These are phyloP conservation scores for Kwoniella shandongensis DNA, from an alignment of 768 basidiomycete species.

Conservation along the genomic window DNA sequence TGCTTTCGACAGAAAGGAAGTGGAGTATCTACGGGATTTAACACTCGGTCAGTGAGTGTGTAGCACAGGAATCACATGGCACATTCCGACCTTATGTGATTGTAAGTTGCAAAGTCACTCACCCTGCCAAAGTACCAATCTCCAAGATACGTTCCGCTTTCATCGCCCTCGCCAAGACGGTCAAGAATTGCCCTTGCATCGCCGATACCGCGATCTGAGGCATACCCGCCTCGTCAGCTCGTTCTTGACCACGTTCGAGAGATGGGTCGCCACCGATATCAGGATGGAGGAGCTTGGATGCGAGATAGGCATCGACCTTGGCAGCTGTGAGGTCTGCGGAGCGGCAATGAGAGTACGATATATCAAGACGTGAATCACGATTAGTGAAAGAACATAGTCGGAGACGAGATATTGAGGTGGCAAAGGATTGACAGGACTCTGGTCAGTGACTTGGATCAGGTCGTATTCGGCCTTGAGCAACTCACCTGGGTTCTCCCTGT, in stretches of 20 bases:
- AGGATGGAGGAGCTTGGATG: constrained; percentile 23
- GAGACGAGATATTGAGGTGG: too few species aligned
- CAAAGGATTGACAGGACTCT: too few species aligned
- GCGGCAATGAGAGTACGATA: background rate
- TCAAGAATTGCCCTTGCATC: constrained; percentile 57
- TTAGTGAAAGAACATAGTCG: too few species aligned
- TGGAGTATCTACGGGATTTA: constrained; percentile 48
- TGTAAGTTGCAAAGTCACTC: too few species aligned
- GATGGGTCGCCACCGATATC: constrained; percentile 25
- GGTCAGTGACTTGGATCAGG: too few species aligned
- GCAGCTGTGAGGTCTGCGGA: constrained; percentile 15
- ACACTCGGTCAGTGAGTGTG: too few species aligned
- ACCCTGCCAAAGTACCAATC: constrained; percentile 70
- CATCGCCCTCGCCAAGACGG: constrained; percentile 60
- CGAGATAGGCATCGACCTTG: constrained; percentile 32
- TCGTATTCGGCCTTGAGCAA: too few species aligned
- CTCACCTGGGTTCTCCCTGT: too few species aligned
- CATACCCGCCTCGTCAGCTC: constrained; percentile 34
- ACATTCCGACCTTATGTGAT: too few species aligned
- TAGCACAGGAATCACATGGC: too few species aligned
- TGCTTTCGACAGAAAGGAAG: constrained; percentile 49
- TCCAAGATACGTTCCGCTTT: constrained; percentile 64
- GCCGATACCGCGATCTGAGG: constrained; percentile 36
- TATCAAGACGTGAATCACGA: too few species aligned
- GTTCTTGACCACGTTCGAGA: constrained; percentile 10